Base-by-base conservation (phyloP, 306 rosid genomes). In the Canavalia ensiformis region DNA sequence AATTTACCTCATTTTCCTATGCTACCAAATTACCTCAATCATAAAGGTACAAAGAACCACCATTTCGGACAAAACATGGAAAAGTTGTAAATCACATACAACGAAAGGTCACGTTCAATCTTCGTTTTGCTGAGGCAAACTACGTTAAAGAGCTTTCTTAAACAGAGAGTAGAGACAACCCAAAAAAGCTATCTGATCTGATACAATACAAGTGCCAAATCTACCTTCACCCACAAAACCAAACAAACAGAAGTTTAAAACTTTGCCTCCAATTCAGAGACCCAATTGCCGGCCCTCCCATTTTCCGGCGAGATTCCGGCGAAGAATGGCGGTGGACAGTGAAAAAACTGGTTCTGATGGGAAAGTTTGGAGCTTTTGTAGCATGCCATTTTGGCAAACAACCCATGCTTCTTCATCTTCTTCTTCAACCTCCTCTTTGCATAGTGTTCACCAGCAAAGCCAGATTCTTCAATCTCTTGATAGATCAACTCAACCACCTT, bases 381-480 rank as follows among this genome's bases (percentile, higher is more conserved):
- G 80, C 44, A 87, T 87, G 80, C 98, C 93, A 67, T 94, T 94
- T 87, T 90, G 98, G 97, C 95, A 94, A 83, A 85, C 90, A 8
- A 83, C 77, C 80, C 89, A 86, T 74, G 84, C 86, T 64, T 70
- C 90, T 51, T 72, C 94, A 4, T 66, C 90, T 54, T 84, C 88
- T 30, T 72, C 92, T 75, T 75, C 91, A 18, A 34, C 84, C 5
- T 78, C 67, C 13, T 66, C 87, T 45, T 76, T 82, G 84, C 88
- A 84, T 57, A 82, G 81, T 72, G 79, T 10, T 76, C 88, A 79
- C 51, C 84, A 73, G 68, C 95, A 78, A 73, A 88, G 68, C 78
- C 90, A 84, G 78, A 82, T 58, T 76, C 82, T 86, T 57, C 89
- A 89, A 44, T 83, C 92, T 68, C 83, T 82, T 78, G 95, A 94